These are phyloP conservation scores for Calonectria pteridis DNA, from an alignment of 2,329 filamentous ascomycete species.

Conservation along the genomic window DNA sequence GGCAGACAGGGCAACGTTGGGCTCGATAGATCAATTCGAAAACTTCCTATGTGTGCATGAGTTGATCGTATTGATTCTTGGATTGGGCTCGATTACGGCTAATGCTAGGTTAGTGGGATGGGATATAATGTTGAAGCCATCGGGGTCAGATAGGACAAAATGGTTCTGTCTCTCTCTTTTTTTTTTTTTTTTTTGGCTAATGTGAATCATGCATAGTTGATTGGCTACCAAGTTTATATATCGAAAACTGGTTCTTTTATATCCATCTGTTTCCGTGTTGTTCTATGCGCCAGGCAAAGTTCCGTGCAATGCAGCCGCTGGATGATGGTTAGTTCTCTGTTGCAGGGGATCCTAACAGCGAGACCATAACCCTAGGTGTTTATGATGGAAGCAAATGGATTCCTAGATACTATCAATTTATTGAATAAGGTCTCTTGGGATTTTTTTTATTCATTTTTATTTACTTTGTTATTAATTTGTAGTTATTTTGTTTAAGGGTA, in stretches of 20 bases:
- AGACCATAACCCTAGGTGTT: background rate
- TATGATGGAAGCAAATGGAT: background rate
- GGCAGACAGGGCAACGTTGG: too few species aligned
- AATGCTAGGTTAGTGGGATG: too few species aligned
- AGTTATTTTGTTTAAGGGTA: background rate
- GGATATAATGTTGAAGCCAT: slow-evolving; percentile 29
- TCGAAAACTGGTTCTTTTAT: slow-evolving; percentile 15
- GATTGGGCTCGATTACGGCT: background rate
- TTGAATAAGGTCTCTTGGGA: too few species aligned
- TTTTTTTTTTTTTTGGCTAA: slow-evolving; percentile 31
- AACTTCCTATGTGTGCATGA: too few species aligned
- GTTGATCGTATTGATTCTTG: background rate
- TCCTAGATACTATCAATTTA: background rate
- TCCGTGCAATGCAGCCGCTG: background rate
- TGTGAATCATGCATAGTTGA: slow-evolving; percentile 31
- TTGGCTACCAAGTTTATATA: slow-evolving; percentile 30
- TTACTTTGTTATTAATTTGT: background rate
- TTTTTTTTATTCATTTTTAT: background rate
- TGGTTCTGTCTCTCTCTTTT: slow-evolving; percentile 4
- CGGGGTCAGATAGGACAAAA: slow-evolving; percentile 35
- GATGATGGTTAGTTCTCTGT: background rate
- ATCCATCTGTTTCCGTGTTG: slow-evolving; percentile 13
- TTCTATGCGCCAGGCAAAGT: slow-evolving; percentile 2
- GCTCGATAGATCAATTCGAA: too few species aligned
- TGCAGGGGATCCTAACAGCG: background rate